A percentile compares a stretch with the other conserved stretches of the same genome.
phyloP scores from a whole-genome alignment of 225 moss, liverwort and hornwort species.

The Neckera pumila region DNA sequence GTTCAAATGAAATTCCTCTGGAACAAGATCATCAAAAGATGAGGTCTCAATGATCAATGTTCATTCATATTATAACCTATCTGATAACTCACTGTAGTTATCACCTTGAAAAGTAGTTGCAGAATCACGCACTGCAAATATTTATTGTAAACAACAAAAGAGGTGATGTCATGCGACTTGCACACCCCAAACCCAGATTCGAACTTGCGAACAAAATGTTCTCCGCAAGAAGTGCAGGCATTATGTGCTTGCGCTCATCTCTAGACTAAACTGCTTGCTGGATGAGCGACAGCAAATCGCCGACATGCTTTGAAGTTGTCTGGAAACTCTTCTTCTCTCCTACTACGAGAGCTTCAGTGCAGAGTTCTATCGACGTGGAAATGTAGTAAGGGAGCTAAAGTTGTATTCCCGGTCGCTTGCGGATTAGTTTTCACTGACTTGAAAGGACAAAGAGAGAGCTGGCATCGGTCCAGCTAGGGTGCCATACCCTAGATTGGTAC shows the following conservation, averaged over 20 bases:
- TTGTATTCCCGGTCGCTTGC: background rate
- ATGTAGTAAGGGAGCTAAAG: background rate
- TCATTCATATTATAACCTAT: background rate
- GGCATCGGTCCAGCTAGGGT: background rate
- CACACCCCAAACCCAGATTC: no score
- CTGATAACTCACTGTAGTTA: background rate
- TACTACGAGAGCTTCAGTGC: background rate
- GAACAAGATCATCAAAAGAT: rapidly evolving
- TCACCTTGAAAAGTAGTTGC: background rate
- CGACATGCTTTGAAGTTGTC: background rate
- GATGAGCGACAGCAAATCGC: background rate
- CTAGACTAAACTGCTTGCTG: no score
- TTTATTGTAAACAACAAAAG: background rate
- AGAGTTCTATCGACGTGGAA: no score
- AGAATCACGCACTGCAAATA: background rate
- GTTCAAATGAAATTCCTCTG: rapidly evolving
- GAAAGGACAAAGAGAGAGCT: background rate
- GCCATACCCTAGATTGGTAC: background rate
- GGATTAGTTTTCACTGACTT: background rate
- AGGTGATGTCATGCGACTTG: background rate
- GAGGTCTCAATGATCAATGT: background rate
- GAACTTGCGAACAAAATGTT: background rate
- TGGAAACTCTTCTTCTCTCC: no score
- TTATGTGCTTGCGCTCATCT: background rate
- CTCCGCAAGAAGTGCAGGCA: background rate